These are phyloP conservation scores for Anisogramma anomala DNA, from an alignment of 2,329 filamentous ascomycete species.

Conservation along the genomic window DNA sequence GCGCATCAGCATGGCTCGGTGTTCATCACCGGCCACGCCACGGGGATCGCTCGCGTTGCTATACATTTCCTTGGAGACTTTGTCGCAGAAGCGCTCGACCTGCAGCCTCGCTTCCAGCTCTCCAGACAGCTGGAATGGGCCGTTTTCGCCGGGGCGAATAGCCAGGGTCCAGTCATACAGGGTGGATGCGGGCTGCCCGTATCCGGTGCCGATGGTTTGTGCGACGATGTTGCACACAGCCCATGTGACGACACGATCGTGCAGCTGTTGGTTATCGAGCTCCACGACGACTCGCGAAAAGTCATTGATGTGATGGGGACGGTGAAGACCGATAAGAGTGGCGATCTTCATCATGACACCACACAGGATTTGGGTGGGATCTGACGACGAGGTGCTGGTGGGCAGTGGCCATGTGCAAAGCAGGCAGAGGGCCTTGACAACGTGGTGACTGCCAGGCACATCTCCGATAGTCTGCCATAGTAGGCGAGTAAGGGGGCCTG, in stretches of 20 bases:
- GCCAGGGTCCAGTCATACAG: constrained; percentile 65
- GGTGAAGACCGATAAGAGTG: constrained; percentile 70
- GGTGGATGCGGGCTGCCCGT: constrained; percentile 69
- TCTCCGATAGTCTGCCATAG: constrained; percentile 69
- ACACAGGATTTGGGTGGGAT: constrained; percentile 70
- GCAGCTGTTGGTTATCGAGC: constrained; percentile 65
- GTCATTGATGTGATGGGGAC: constrained; percentile 71
- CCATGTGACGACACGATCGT: constrained; percentile 71
- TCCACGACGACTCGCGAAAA: constrained; percentile 67
- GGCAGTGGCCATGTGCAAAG: constrained; percentile 75
- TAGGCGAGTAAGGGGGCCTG: constrained; percentile 56
- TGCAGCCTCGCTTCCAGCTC: constrained; percentile 58
- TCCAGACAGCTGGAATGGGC: constrained; percentile 44
- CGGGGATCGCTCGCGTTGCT: constrained; percentile 64
- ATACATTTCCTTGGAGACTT: constrained; percentile 68
- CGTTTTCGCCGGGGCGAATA: constrained; percentile 46
- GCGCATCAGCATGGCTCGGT: constrained; percentile 54
- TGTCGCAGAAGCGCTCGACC: constrained; percentile 66
- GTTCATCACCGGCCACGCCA: constrained; percentile 56
- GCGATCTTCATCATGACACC: constrained; percentile 82
- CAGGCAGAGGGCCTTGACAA: constrained; percentile 70
- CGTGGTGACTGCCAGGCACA: constrained; percentile 66
- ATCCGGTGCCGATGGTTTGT: constrained; percentile 71
- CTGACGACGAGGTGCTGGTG: constrained; percentile 67
- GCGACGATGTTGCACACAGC: constrained; percentile 77